These are phyloP conservation scores for Amaranthus cruentus DNA, from an alignment of 148 eudicot genomes.

Conservation along the genomic window DNA sequence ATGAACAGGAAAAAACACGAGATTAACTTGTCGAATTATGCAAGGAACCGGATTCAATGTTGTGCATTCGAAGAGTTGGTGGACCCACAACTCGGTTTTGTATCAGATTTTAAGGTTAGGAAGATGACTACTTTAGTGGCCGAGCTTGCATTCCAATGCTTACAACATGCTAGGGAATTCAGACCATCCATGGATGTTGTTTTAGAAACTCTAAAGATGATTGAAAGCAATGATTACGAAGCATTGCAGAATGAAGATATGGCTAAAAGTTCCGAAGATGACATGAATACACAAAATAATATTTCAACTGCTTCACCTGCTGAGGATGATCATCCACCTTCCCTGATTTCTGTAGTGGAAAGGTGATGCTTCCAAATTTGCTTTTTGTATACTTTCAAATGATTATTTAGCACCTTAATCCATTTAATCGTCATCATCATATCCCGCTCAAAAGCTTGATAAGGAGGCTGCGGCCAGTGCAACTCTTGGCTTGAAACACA, in stretches of 20 bases:
- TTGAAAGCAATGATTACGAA: conserved; percentile 22
- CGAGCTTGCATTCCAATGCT: conserved; percentile 47
- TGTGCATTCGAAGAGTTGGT: conserved; percentile 33
- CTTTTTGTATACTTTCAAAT: too few species aligned
- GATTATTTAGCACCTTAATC: too few species aligned
- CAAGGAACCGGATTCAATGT: conserved; percentile 36
- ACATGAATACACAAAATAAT: too few species aligned
- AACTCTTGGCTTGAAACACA: too few species aligned
- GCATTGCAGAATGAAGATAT: conserved; percentile 8
- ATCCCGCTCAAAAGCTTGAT: too few species aligned
- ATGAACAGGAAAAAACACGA: conserved; percentile 36
- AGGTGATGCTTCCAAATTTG: too few species aligned
- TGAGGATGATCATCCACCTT: too few species aligned
- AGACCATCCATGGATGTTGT: conserved; percentile 56
- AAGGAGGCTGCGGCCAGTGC: too few species aligned
- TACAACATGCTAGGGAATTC: conserved; percentile 42
- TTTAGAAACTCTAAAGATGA: conserved; percentile 25
- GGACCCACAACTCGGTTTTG: conserved; percentile 39
- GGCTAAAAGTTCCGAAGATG: not conserved
- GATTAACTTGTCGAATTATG: conserved; percentile 48
- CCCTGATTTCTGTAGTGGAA: too few species aligned
- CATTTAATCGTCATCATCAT: too few species aligned
- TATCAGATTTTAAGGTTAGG: conserved; percentile 25
- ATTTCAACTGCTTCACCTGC: too few species aligned
- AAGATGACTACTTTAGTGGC: conserved; percentile 40